These are phyloP conservation scores for Tilletia setariae DNA, from an alignment of 1,284 basidiomycete genomes.

Conservation along the genomic window DNA sequence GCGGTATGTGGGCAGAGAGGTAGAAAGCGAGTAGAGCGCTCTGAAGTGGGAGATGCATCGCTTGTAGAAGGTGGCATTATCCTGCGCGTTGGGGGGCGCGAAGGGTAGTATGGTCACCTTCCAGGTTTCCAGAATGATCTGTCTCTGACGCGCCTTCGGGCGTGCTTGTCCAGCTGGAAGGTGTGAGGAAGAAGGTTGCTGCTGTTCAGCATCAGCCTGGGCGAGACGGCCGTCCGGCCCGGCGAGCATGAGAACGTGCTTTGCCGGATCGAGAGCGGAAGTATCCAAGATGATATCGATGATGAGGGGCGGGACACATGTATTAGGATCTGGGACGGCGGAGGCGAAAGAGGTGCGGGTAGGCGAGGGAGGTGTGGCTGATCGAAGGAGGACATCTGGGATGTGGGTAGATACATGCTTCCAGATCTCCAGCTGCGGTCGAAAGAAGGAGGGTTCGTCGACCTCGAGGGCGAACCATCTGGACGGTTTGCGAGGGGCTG, in stretches of 20 bases:
- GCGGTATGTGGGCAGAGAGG: conserved; percentile 39
- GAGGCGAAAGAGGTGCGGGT: background rate
- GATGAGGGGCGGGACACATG: conserved; percentile 47
- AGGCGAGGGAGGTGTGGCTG: background rate
- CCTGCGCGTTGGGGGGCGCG: conserved; percentile 24
- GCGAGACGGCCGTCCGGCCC: conserved; percentile 21
- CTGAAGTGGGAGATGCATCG: conserved; percentile 53
- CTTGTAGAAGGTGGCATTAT: conserved; percentile 54
- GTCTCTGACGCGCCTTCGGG: conserved; percentile 5
- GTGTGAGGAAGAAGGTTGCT: background rate
- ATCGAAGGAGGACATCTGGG: conserved; percentile 18
- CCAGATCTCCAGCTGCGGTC: conserved; percentile 53
- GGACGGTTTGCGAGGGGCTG: conserved; percentile 12
- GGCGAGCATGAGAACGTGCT: conserved; percentile 46
- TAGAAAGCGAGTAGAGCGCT: conserved; percentile 43
- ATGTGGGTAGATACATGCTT: conserved; percentile 41
- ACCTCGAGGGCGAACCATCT: conserved; percentile 55
- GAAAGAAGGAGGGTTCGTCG: conserved; percentile 50
- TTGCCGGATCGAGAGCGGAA: conserved; percentile 31
- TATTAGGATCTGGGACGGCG: background rate
- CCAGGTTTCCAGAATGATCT: conserved; percentile 39
- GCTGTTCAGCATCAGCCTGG: conserved; percentile 10
- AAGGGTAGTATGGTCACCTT: conserved; percentile 26
- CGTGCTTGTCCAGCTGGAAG: background rate
- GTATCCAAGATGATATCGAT: conserved; percentile 54